Evolutionary conservation across 2,329 filamentous ascomycete species (phyloP), one percentile per base, ranked within the genome.

Genomic region (Rutstroemia sydowiana): DNA sequence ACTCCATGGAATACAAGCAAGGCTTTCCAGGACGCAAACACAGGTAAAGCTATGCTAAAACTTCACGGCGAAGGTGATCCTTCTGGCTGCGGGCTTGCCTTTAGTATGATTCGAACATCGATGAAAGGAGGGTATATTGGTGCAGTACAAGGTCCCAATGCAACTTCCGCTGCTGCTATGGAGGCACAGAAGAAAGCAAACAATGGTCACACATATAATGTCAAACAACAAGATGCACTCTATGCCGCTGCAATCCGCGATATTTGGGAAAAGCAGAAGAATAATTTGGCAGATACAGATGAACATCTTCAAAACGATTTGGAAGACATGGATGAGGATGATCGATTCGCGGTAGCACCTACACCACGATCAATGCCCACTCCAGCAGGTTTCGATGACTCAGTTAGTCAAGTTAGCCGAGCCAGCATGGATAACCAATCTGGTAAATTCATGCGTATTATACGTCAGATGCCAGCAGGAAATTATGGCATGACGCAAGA

Each of bases 121-220:
- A 98, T 98, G 93, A 98, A 98, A 70, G 93, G 93, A 56, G 93
- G 93, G 0, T 98, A 82, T 55, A 79, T 96, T 69, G 88, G 91
- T 65, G 86, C 90, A 18, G 80, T 95, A 23, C 79, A 81, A 54
- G 81, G 81, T 2, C 80, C 81, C 2, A 70, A 80, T 36, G 78
- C 81, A 7, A 84, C 81, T 2, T 82, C 81, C 9, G 90, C 89
- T 26, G 89, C 95, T 67, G 91, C 88, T 63, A 88, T 91, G 55
- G 55, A 53, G 11, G 52, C 55, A 28, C 88, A 91, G 66, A 82
- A 92, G 58, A 88, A 91, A 65, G 87, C 87, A 14, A 92, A 93
- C 58, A 90, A 90, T 51, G 93, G 93, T 0, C 93, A 98, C 70
- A 91, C 88, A 61, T 98, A 98, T 73, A 98, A 98, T 58, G 93